Evolutionary conservation across 2,329 filamentous ascomycete species (phyloP), one percentile per base, ranked within the genome.

Genomic region (Penicillium sp.): DNA sequence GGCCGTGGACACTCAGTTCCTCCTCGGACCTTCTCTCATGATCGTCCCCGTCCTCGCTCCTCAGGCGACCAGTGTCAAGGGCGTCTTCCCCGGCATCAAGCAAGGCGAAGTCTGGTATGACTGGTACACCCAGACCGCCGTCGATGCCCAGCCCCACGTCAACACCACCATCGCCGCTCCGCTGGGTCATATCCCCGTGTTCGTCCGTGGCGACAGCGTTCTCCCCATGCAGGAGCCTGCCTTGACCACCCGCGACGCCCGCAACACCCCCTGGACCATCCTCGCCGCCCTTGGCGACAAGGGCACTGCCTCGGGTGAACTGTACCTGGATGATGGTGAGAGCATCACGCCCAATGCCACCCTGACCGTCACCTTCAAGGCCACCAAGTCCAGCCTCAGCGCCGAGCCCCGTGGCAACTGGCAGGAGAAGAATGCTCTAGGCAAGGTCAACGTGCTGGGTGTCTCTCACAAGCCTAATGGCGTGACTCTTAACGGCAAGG

Each of bases 311-410:
- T 76, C 68, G 2, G 90, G 90, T 0, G 73, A 78, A 18, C 73
- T 93, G 33, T 92, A 93, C 69, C 70, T 92, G 7, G 90, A 93
- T 66, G 90, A 94, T 65, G 90, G 90, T 1, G 88, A 88, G 75
- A 89, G 86, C 56, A 58, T 91, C 7, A 67, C 73, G 36, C 87
- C 84, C 0, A 78, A 82, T 13, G 77, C 79, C 0, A 87, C 82
- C 0, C 79, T 87, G 5, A 79, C 79, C 60, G 82, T 91, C 24
- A 69, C 79, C 5, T 73, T 73, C 57, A 50, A 37, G 22, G 69
- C 61, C 7, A 57, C 60, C 6, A 35, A 56, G 3, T 79, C 77
- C 0, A 75, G 76, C 5, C 70, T 90, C 4, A 78, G 77, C 39
- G 83, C 81, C 0, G 74, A 70, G 4, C 78, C 82, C 0, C 63